Evolutionary conservation across 164 flowering plant genomes (phyloP).

Genomic region (Pachysandra terminalis): DNA sequence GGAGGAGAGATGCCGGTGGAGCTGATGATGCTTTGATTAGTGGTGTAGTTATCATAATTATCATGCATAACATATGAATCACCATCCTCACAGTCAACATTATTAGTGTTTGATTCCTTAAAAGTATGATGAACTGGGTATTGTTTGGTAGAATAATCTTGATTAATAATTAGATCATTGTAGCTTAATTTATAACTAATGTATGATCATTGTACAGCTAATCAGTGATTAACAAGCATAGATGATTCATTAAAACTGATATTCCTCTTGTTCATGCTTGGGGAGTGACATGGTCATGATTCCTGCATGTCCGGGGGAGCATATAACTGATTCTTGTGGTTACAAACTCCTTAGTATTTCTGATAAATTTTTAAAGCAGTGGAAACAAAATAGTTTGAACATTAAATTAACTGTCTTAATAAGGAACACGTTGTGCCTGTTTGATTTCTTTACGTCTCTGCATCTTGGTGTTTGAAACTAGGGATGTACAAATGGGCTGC

Average conservation of each 20-base stretch:
- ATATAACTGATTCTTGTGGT: background rate
- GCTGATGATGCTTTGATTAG: slow-evolving; percentile 3
- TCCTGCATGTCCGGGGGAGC: slow-evolving; percentile 12
- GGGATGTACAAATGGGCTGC: too few species aligned
- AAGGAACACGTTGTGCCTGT: too few species aligned
- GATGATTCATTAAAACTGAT: background rate
- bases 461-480: too few species aligned
- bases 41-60: slow-evolving; percentile 3
- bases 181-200: background rate
- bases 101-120: background rate
- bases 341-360: too few species aligned
- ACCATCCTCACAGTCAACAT: slow-evolving; percentile 15
- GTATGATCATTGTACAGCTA: background rate
- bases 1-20: background rate
- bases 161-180: too few species aligned
- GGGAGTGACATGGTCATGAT: slow-evolving; percentile 16
- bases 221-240: background rate
- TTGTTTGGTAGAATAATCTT: background rate
- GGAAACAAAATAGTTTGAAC: too few species aligned
- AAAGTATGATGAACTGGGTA: background rate
- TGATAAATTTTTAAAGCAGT: too few species aligned
- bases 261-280: slow-evolving; percentile 5
- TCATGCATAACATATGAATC: slow-evolving; percentile 12
- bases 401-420: too few species aligned
- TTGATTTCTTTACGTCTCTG: too few species aligned